Percentiles rank a stretch among this genome's conserved stretches.
phyloP scores from a whole-genome alignment of 1,139 yeast species.

The Protomyces pachydermus region DNA sequence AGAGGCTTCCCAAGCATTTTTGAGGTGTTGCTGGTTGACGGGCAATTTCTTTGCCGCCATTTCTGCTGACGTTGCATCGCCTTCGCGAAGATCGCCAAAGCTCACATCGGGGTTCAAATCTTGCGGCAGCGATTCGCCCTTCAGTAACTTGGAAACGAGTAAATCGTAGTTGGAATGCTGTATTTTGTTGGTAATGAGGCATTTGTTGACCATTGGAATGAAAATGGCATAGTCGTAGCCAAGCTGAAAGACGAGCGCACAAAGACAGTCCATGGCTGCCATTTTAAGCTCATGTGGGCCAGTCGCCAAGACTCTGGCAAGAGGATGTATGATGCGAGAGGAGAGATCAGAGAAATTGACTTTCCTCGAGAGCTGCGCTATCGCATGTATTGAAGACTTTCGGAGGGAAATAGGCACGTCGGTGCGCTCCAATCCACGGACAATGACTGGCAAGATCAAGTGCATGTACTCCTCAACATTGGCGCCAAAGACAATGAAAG shows the following conservation, averaged over 20 bases:
- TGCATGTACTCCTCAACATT: slow-evolving; percentile 86
- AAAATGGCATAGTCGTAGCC: slow-evolving; percentile 82
- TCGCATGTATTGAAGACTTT: slow-evolving; percentile 72
- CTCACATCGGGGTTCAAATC: slow-evolving; percentile 65
- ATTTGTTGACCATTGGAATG: slow-evolving; percentile 73
- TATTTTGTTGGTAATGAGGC: slow-evolving; percentile 55
- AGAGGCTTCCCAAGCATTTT: slow-evolving; percentile 87
- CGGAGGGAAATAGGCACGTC: slow-evolving; percentile 49
- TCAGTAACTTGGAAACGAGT: slow-evolving; percentile 66
- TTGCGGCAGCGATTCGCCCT: slow-evolving; percentile 86
- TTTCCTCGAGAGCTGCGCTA: slow-evolving; percentile 72
- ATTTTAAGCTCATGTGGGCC: slow-evolving; percentile 57
- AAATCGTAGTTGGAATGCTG: slow-evolving; percentile 76
- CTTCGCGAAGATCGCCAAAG: slow-evolving; percentile 48
- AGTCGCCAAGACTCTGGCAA: slow-evolving; percentile 60
- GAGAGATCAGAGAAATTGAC: slow-evolving; percentile 83
- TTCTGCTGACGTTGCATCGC: slow-evolving; percentile 61
- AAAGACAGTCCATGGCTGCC: slow-evolving; percentile 71
- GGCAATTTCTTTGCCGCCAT: slow-evolving; percentile 71
- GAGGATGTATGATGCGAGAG: slow-evolving; percentile 81
- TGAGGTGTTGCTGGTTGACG: slow-evolving; percentile 68
- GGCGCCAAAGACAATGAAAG: slow-evolving; percentile 83
- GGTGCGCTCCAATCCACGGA: slow-evolving; percentile 70
- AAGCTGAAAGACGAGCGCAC: slow-evolving; percentile 71
- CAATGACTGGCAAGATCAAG: slow-evolving; percentile 76